phyloP scores from a whole-genome alignment of 1,284 basidiomycete species.

The Sparassis latifolia region DNA sequence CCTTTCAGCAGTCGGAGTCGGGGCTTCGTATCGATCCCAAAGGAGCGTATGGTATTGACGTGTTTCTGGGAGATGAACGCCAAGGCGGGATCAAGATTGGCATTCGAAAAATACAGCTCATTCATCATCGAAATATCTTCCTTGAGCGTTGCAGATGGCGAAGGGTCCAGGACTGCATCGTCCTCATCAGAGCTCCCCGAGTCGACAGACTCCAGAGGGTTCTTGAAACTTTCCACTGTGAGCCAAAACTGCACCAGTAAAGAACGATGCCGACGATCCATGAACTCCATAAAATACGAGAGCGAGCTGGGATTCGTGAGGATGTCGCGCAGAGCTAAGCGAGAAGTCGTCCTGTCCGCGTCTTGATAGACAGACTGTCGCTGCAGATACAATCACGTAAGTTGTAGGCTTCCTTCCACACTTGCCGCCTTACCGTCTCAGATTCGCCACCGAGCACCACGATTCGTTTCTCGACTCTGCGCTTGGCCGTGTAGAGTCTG shows the following conservation, averaged over 20 bases:
- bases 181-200: conserved; percentile 66
- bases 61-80: conserved; percentile 65
- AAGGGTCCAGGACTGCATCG: conserved; percentile 54
- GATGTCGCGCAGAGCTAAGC: conserved; percentile 60
- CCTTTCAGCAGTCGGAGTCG: conserved; percentile 45
- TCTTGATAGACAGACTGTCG: conserved; percentile 24
- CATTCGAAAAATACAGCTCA: conserved; percentile 75
- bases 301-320: conserved; percentile 84
- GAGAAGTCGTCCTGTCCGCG: conserved; percentile 17
- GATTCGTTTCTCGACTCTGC: conserved; percentile 82
- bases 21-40: conserved; percentile 45
- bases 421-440: conserved; percentile 41
- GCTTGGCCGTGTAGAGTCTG: conserved; percentile 81
- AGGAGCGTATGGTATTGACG: conserved; percentile 62
- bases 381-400: conserved; percentile 2
- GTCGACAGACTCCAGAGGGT: conserved; percentile 83
- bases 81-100: conserved; percentile 51
- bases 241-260: conserved; percentile 95
- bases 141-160: conserved; percentile 54
- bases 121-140: conserved; percentile 88
- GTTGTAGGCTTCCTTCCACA: conserved; percentile 4
- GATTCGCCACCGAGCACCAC: conserved; percentile 68
- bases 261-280: conserved; percentile 85
- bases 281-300: conserved; percentile 96
- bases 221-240: conserved; percentile 94